Evolutionary conservation across 805 yeast species (phyloP), one percentile per base, ranked within the genome.

Genomic region (Yamadazyma insecticola): DNA sequence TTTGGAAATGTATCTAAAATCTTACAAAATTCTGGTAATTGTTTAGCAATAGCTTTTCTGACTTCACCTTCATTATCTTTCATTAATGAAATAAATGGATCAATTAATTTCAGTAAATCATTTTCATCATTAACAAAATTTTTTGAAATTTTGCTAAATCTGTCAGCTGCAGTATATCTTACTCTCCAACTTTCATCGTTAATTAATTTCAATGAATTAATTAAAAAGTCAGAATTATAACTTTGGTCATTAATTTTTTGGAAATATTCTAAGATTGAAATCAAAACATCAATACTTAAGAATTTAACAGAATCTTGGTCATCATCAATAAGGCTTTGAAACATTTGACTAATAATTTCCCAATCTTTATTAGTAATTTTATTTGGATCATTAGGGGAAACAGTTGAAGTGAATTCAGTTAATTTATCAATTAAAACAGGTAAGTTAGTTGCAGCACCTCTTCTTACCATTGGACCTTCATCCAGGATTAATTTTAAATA

Each of bases 161-260:
- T 74, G 55, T 90, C 97, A n/a, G 97, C 96, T 20, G 95, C 95
- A 80, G 92, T 88, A 61, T 90, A 92, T 51, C 98, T 80, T 35
- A 92, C 97, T 59, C 98, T 79, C 99, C 99, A 92, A 51, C 95
- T 82, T 59, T 85, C 87, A 63, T 92, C 98, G 42, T 71, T 74
- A 36, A 86, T 80, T 44, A 92, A 70, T 42, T 76, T 76, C 42
- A 81, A 70, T 2, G 95, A 72, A 41, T 80, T 74, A 30, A 70
- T 65, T 39, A 83, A 67, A 36, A 83, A 66, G 43, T 80, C 83
- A 28, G 73, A 68, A 44, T 76, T 71, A 54, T 79, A 84, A 13
- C 78, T 60, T 13, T 50, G 55, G 44, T 81, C 86, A 33, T 71
- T 57, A 37, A 73, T 73, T 12, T 63, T 57, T 43, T 77, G 77